Base-by-base conservation (phyloP, 2,329 filamentous ascomycete species). In the Nothomitra cinnamomea region DNA sequence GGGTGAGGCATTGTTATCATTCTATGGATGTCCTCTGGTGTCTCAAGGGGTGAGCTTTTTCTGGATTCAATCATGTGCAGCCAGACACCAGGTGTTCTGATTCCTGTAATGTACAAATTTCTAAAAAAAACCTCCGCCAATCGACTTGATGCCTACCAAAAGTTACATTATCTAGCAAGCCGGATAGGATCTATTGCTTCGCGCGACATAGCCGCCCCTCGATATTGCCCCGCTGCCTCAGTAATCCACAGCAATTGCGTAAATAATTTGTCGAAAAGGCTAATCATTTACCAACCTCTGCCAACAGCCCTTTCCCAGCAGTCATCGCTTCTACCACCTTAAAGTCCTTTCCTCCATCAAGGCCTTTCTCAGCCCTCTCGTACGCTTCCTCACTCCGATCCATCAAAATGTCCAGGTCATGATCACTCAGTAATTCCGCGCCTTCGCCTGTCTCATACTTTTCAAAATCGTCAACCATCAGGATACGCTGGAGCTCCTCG, bases 291-390 rank as follows among this genome's bases (percentile, higher is more conserved):
- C 45, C 19, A 21, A 49, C 17, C 24, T 24, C 24, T 10, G 45
- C 45, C 25, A 49, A 35, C 12, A 49, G 25, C 12, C 50, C 50
- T 12, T 41, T 28, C 2, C 70, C 71, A 51, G 76, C 75, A 51
- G 69, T 70, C 64, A 77, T 81, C n/a, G 87, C 94, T 67, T 90
- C 87, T 12, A 95, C 85, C 51, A 88, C 82, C 63, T 78, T 78
- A 64, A 88, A 94, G 45, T 35, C 45, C 25, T 49, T 49, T 19
- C 45, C 45, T 32, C 45, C 25, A 35, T 0, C 71, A 66, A 49
- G 63, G 59, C 0, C 70, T 28, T 49, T 35, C 45, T 90, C 87
- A 1, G 89, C 89, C 54, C 78, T 75, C 40, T 77, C 77, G 67
- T 82, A 84, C 2, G 80, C 80, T 61, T 80, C 78, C 49, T 77